A percentile compares a stretch with the other conserved stretches of the same genome.
Conservation (phyloP, 2,329 filamentous ascomycete species). For the Seiridium cupressi region DNA sequence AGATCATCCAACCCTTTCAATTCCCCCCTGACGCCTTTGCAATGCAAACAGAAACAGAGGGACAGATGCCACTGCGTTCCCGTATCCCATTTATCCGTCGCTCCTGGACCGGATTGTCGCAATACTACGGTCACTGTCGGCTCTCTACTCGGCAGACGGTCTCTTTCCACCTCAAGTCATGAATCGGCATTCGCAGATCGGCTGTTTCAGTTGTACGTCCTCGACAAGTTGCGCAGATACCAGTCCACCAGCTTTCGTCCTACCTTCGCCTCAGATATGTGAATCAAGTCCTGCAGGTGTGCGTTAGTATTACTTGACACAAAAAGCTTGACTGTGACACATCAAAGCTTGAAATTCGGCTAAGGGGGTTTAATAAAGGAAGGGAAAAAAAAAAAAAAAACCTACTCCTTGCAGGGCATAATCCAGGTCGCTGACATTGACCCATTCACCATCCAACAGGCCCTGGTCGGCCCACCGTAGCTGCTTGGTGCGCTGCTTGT, state of each 20-base stretch:
- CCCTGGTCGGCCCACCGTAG: slow-evolving; percentile 90
- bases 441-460: slow-evolving; percentile 85
- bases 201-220: slow-evolving; percentile 72
- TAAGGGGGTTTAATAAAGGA: slow-evolving; percentile 4
- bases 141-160: not conserved
- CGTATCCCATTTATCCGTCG: slow-evolving; percentile 14
- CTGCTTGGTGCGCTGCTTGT: slow-evolving; percentile 98
- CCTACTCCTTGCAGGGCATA: slow-evolving; percentile 92
- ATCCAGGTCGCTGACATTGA: slow-evolving; percentile 93
- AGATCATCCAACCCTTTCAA: slow-evolving; percentile 19
- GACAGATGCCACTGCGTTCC: slow-evolving; percentile 17
- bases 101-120: not conserved
- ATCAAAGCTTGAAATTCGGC: slow-evolving; percentile 14
- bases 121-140: not conserved
- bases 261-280: slow-evolving; percentile 98
- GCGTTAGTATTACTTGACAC: slow-evolving; percentile 21
- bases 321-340: slow-evolving; percentile 21
- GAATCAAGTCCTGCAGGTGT: slow-evolving; percentile 76
- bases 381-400: slow-evolving; percentile 24
- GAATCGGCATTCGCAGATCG: not conserved
- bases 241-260: slow-evolving; percentile 96
- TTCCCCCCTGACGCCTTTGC: slow-evolving; percentile 34
- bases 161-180: not conserved
- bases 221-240: slow-evolving; percentile 95
- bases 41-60: slow-evolving; percentile 34